Percentiles rank a stretch among this genome's conserved stretches.
Conservation (phyloP, 371 early-diverging fungal genomes). For the Parasitella parasitica region DNA sequence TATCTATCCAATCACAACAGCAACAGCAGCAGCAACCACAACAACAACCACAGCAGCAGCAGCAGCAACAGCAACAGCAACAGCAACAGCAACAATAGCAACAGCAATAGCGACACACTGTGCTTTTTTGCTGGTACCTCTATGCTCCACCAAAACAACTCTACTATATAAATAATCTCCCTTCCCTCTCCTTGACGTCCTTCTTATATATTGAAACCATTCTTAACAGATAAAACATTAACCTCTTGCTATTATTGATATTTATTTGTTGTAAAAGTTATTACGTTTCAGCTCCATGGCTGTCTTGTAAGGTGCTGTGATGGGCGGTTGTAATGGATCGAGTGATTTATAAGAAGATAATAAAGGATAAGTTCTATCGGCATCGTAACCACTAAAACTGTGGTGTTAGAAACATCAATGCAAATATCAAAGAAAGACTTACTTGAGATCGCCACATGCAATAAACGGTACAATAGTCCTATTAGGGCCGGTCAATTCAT, state of each 20-base stretch:
- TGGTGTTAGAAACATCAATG: too few species aligned
- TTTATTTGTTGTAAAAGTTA: constrained; percentile 56
- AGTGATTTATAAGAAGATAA: constrained; percentile 59
- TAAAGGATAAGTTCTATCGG: constrained; percentile 82
- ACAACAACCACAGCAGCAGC: constrained; percentile 9
- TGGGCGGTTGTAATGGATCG: constrained; percentile 85
- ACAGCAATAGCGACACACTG: constrained; percentile 1
- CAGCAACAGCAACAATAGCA: constrained; percentile 13
- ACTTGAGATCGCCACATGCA: constrained; percentile 89
- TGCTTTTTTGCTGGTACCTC: neutral
- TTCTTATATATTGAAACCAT: neutral
- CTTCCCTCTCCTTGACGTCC: neutral
- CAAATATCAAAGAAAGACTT: too few species aligned
- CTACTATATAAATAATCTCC: neutral
- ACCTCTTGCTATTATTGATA: neutral
- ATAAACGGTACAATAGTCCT: constrained; percentile 86
- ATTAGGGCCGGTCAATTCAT: constrained; percentile 72
- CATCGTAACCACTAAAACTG: constrained; percentile 70
- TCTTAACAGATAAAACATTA: neutral
- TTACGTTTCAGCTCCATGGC: constrained; percentile 80
- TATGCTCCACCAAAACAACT: neutral
- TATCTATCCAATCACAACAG: neutral
- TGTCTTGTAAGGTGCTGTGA: constrained; percentile 87
- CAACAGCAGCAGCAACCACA: constrained; percentile 10
- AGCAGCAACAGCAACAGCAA: constrained; percentile 4